Conservation (phyloP, 768 basidiomycete genomes). For the Rhizopogon vinicolor region DNA sequence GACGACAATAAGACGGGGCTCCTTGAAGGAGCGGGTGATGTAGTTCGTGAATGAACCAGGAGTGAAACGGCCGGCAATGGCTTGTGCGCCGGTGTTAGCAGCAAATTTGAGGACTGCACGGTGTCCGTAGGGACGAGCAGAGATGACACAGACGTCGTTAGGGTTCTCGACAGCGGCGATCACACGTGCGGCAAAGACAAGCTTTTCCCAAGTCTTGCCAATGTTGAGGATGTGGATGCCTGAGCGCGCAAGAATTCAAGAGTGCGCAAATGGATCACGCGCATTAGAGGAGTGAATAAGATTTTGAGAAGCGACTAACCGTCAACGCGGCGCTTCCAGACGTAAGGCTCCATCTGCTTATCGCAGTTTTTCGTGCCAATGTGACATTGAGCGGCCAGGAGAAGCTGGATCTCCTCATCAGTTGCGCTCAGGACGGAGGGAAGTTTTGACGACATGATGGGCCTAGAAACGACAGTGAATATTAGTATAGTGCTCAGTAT, state of each 20-base stretch:
- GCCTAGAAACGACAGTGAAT: constrained; percentile 1
- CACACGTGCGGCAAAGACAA: constrained; percentile 95
- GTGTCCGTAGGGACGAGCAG: constrained; percentile 97
- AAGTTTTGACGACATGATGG: constrained; percentile 78
- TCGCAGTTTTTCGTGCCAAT: constrained; percentile 99
- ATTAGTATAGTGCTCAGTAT: background rate
- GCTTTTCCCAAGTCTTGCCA: constrained; percentile 99
- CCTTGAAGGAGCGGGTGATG: constrained; percentile 99
- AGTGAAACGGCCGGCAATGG: constrained; percentile 99
- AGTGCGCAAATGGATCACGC: background rate
- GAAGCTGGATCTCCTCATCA: constrained; percentile 95
- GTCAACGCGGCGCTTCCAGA: constrained; percentile 94
- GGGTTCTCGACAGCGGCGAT: constrained; percentile 98
- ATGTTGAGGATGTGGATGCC: constrained; percentile 97
- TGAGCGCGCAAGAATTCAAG: constrained; percentile 25
- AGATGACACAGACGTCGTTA: constrained; percentile 96
- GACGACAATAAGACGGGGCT: constrained; percentile 96
- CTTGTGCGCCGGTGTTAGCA: constrained; percentile 95
- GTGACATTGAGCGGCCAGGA: constrained; percentile 94
- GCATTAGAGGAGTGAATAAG: constrained; percentile 9
- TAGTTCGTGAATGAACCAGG: constrained; percentile 99
- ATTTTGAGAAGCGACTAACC: constrained; percentile 48
- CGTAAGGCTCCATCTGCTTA: constrained; percentile 97
- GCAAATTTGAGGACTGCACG: constrained; percentile 99
- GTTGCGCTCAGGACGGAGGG: constrained; percentile 91